Base-by-base conservation (phyloP, 169 alveolate species). In the Plasmodium malariae region DNA sequence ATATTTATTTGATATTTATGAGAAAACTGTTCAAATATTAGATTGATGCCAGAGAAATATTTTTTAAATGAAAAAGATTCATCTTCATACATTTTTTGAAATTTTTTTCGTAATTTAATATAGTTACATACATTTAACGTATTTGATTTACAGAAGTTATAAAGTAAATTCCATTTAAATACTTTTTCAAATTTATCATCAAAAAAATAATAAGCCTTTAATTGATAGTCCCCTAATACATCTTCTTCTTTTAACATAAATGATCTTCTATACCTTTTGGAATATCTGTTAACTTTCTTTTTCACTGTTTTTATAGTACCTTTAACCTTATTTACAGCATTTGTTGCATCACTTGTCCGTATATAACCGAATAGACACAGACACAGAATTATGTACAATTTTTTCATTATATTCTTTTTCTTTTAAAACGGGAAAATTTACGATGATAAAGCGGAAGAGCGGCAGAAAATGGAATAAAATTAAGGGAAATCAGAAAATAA, bases 111-210 rank as follows among this genome's bases (percentile, higher is more conserved):
- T 34, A 78, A 43, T 37, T 62, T 36, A 0, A 74, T 7, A 48
- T 65, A 78, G 17, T 48, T 26, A 7, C 89, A 62, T 11, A 71
- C 12, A 21, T 28, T n/a, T 3, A 36, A 34, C 1, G 57, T n/a
- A 55, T 26, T n/a, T 11, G 30, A n/a, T 6, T 30, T 78, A 12
- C 51, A 36, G 12, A 14, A 45, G 45, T 45, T 78, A 37, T 62
- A 62, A 78, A 48, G 63, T 21, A 78, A 26, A 2, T 65, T 78
- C 89, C 89, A 78, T 65, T 78, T 78, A 63, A 78, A 78, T 48
- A 30, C 24, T 28, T 63, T 62, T 48, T 78, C 89, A 24, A 78
- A 43, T 1, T 51, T 26, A 0, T 45, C 43, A 63, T 78, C 78
- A 32, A 62, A 62, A 54, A 17, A 28, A 54, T 28, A 62, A 37